These are phyloP conservation scores for Leishmania gerbilli DNA, from an alignment of 208 protist species.

Conservation along the genomic window DNA sequence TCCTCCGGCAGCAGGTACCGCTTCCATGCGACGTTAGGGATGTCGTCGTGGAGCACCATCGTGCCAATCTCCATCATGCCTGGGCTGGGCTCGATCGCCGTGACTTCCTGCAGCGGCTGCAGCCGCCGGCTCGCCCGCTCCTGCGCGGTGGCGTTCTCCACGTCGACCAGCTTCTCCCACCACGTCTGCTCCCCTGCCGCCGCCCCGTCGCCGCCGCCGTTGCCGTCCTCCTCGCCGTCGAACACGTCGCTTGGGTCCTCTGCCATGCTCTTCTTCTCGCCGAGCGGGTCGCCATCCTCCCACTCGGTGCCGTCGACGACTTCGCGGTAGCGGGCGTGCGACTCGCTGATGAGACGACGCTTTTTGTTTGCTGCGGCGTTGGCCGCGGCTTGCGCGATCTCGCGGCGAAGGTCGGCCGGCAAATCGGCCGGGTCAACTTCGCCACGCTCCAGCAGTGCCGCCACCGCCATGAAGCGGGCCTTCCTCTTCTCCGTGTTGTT, in stretches of 20 bases:
- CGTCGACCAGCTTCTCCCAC: conserved; percentile 86
- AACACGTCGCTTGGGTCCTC: conserved; percentile 55
- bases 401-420: conserved; percentile 63
- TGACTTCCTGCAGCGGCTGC: conserved; percentile 81
- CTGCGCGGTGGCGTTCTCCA: conserved; percentile 58
- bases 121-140: conserved; percentile 59
- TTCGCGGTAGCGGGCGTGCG: conserved; percentile 74
- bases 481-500: conserved; percentile 87
- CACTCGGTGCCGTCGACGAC: conserved; percentile 84
- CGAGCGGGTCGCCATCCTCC: conserved; percentile 72
- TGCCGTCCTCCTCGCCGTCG: conserved; percentile 54
- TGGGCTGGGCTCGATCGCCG: conserved; percentile 82
- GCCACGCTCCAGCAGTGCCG: conserved; percentile 76
- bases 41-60: conserved; percentile 88
- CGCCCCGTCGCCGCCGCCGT: conserved; percentile 9
- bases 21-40: conserved; percentile 88
- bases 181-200: conserved; percentile 51
- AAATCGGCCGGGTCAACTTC: conserved; percentile 74
- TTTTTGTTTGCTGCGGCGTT: conserved; percentile 59
- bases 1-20: conserved; percentile 86
- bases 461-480: conserved; percentile 89
- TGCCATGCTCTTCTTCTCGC: conserved; percentile 29
- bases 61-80: conserved; percentile 92
- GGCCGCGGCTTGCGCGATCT: conserved; percentile 74
- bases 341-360: conserved; percentile 46